Evolutionary conservation across 352 stramenopile species (phyloP), one percentile per base, ranked within the genome.

Genomic region (Globisporangium polare): DNA sequence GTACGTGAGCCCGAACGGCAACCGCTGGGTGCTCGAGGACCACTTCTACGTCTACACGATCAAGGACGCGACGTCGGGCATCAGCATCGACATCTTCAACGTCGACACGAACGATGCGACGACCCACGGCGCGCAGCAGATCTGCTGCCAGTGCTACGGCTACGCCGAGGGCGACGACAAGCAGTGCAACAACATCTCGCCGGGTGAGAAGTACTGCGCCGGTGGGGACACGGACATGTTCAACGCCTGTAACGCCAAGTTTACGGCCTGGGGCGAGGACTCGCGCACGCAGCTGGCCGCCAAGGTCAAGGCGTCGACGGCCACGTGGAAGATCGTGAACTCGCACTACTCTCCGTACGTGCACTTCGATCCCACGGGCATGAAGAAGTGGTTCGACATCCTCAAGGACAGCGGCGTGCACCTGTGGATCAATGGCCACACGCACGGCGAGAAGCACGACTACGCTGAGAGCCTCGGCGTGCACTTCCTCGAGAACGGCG

Each of bases 401-500:
- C 50, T 56, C 50, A 56, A 56, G 50, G 52, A 76, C 83, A 59
- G 71, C 68, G 78, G 75, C 31, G 59, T 90, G 20, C 78, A 92
- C 60, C 62, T 89, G 27, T 92, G 73, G 60, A 79, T 92, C 61
- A 79, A 88, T 35, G 83, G 83, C 41, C 83, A 92, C 68, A 92
- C 83, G 26, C 83, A 92, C 69, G 80, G 76, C 33, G 83, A 92
- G 61, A 92, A 86, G 64, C 83, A 92, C 67, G 83, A 92, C 55
- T 86, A 88, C 56, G 70, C 77, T 13, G 65, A 71, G 18, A 65
- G 59, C 12, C 66, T 86, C 50, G 73, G 72, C 26, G 80, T 83
- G 5, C 83, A 92, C 61, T 92, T 92, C 53, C 70, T 92, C 10
- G 81, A 91, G 57, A 92, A 92, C 46, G 83, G 81, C 9, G 83